Percentiles rank a stretch among this genome's conserved stretches.
Conservation (phyloP, 2,329 filamentous ascomycete genomes). For the Plectosphaerella cucumerina region DNA sequence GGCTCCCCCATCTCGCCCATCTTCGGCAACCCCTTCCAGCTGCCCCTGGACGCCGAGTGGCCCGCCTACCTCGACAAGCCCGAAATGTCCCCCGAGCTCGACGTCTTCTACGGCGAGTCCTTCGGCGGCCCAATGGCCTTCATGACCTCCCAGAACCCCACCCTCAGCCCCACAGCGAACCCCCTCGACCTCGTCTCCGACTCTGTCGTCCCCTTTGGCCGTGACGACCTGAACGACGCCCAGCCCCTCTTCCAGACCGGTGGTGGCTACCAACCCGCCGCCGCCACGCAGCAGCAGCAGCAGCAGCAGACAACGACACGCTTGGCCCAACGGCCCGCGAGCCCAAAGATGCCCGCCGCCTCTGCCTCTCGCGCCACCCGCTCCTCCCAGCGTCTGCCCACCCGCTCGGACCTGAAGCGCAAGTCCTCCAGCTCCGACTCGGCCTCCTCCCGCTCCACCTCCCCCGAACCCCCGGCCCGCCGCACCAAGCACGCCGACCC, state of each 20-base stretch:
- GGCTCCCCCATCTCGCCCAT: constrained; percentile 23
- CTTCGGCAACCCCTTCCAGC: constrained; percentile 23
- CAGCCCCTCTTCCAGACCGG: constrained; percentile 19
- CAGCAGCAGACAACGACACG: neutral
- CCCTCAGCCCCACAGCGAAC: constrained; percentile 28
- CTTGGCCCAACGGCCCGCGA: neutral
- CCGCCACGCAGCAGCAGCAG: neutral
- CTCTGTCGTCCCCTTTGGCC: constrained; percentile 17
- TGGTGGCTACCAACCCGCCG: constrained; percentile 5
- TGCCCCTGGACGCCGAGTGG: constrained; percentile 19
- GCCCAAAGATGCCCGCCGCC: neutral
- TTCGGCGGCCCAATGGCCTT: constrained; percentile 20
- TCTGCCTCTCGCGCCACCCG: constrained; percentile 2
- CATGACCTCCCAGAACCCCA: constrained; percentile 18
- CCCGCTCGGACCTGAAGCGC: constrained; percentile 19
- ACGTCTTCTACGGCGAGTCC: constrained; percentile 25
- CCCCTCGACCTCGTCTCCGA: constrained; percentile 24
- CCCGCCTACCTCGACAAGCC: constrained; percentile 21
- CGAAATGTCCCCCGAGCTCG: constrained; percentile 21
- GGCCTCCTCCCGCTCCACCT: constrained; percentile 26
- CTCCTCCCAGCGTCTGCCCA: constrained; percentile 13
- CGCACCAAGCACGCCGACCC: constrained; percentile 23
- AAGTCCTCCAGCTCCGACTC: constrained; percentile 25
- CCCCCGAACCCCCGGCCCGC: constrained; percentile 31
- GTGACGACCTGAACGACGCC: constrained; percentile 18